Conservation (phyloP, 2,329 filamentous ascomycete genomes). For the Cladosporium sp. region DNA sequence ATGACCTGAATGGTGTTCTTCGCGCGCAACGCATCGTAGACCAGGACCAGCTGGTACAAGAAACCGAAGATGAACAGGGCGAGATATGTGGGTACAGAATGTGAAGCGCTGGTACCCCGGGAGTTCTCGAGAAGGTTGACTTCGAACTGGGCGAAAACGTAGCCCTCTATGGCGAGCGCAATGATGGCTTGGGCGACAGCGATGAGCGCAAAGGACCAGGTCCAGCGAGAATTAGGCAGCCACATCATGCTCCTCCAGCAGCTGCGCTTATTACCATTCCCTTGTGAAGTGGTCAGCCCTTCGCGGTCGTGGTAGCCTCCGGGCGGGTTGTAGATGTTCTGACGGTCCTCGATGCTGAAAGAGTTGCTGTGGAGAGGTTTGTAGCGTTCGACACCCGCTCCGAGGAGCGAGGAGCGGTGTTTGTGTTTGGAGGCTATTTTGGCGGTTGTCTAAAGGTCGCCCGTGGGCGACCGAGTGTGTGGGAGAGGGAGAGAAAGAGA, state of each 20-base stretch:
- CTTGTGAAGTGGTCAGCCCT: conserved; percentile 45
- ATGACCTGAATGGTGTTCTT: conserved; percentile 99
- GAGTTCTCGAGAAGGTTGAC: conserved; percentile 45
- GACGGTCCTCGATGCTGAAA: conserved; percentile 26
- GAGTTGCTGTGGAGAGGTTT: conserved; percentile 50
- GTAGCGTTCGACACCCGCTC: conserved; percentile 42
- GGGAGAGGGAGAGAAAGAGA: not conserved
- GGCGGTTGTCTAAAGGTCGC: conserved; percentile 26
- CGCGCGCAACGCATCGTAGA: conserved; percentile 88
- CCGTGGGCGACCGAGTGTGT: conserved; percentile 16
- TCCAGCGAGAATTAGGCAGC: conserved; percentile 81
- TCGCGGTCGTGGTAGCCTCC: conserved; percentile 54
- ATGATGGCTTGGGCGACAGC: conserved; percentile 75
- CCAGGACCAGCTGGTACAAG: conserved; percentile 83
- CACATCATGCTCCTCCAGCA: conserved; percentile 58
- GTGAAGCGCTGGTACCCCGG: conserved; percentile 42
- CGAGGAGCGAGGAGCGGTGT: conserved; percentile 60
- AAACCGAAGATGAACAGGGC: conserved; percentile 97
- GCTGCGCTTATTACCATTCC: conserved; percentile 13
- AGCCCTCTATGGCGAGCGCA: conserved; percentile 82
- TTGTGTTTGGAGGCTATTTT: conserved; percentile 49
- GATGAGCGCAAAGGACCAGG: conserved; percentile 77
- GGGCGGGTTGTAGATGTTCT: conserved; percentile 27
- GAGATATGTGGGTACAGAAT: conserved; percentile 88
- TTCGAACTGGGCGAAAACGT: conserved; percentile 88